Conservation (phyloP, 192 early-diverging fungal species). For the Rhizophagus clarus region DNA sequence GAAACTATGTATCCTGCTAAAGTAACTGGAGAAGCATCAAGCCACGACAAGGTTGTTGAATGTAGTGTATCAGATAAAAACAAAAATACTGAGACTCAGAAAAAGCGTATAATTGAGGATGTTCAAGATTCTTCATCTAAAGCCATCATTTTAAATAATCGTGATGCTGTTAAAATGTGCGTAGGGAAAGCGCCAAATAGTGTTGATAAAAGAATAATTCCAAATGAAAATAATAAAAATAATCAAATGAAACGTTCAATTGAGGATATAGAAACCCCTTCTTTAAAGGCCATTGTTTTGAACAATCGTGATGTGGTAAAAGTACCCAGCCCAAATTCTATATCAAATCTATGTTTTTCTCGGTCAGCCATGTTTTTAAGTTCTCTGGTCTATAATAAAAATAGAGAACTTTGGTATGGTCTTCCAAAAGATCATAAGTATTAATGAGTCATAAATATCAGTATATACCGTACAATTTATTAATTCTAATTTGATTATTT, state of each 20-base stretch:
- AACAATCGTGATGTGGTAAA: background rate
- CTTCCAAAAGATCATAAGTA: slow-evolving; percentile 9
- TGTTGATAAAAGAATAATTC: too few relatives aligned
- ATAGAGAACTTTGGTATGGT: background rate
- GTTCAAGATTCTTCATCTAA: too few relatives aligned
- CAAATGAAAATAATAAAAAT: too few relatives aligned
- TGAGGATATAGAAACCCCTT: background rate
- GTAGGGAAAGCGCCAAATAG: too few relatives aligned
- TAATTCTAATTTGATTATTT: background rate
- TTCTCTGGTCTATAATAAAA: background rate
- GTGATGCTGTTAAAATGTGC: too few relatives aligned
- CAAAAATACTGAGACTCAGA: background rate
- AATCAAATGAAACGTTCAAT: too few relatives aligned
- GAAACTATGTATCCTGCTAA: background rate
- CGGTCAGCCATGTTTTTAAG: background rate
- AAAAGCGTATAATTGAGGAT: background rate
- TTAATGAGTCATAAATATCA: background rate
- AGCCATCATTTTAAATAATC: too few relatives aligned
- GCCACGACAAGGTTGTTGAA: background rate
- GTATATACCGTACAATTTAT: too few relatives aligned
- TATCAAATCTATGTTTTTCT: background rate
- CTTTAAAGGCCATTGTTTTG: background rate
- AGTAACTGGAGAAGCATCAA: too few relatives aligned
- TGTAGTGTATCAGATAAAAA: background rate
- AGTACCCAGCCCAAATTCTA: background rate